A percentile compares a stretch with the other conserved stretches of the same genome.
Conservation (phyloP, 2,329 filamentous ascomycete genomes). For the Sordariomycetes sp. region DNA sequence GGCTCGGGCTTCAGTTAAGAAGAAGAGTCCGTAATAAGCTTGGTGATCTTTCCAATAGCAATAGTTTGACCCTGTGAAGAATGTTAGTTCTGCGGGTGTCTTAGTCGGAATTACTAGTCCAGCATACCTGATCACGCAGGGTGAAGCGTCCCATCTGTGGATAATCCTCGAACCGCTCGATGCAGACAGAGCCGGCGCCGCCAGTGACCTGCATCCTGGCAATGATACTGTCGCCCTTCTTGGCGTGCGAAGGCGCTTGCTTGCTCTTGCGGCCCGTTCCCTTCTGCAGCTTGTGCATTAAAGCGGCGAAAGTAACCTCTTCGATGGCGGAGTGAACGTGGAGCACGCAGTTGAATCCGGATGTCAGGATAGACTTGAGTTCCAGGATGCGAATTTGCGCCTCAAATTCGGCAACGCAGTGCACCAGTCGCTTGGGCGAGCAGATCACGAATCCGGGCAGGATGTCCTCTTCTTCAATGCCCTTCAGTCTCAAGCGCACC, state of each 20-base stretch:
- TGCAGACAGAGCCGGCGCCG: slow-evolving; percentile 77
- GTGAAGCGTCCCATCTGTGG: slow-evolving; percentile 89
- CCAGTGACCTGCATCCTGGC: slow-evolving; percentile 82
- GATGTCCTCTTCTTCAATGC: slow-evolving; percentile 96
- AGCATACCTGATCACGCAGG: slow-evolving; percentile 70
- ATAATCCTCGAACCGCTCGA: slow-evolving; percentile 94
- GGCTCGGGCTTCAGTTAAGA: too few species aligned
- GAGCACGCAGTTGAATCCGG: slow-evolving; percentile 95
- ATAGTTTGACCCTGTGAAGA: slow-evolving; percentile 82
- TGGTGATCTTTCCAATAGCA: slow-evolving; percentile 98
- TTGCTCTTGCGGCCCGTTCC: slow-evolving; percentile 92
- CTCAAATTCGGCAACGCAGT: slow-evolving; percentile 84
- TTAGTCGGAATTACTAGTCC: neutral
- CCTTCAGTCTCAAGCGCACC: slow-evolving; percentile 82
- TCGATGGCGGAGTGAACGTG: slow-evolving; percentile 97
- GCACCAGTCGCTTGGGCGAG: slow-evolving; percentile 85
- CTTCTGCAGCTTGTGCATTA: slow-evolving; percentile 93
- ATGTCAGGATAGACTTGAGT: slow-evolving; percentile 84
- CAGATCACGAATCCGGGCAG: slow-evolving; percentile 93
- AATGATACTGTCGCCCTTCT: slow-evolving; percentile 74
- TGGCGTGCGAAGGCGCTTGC: slow-evolving; percentile 84
- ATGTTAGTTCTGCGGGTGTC: slow-evolving; percentile 14
- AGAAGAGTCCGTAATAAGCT: slow-evolving; percentile 50
- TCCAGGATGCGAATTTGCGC: slow-evolving; percentile 95
- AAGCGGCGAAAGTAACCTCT: slow-evolving; percentile 82